These are phyloP conservation scores for Protomyces macrosporus DNA, from an alignment of 1,139 yeast species.

Conservation along the genomic window DNA sequence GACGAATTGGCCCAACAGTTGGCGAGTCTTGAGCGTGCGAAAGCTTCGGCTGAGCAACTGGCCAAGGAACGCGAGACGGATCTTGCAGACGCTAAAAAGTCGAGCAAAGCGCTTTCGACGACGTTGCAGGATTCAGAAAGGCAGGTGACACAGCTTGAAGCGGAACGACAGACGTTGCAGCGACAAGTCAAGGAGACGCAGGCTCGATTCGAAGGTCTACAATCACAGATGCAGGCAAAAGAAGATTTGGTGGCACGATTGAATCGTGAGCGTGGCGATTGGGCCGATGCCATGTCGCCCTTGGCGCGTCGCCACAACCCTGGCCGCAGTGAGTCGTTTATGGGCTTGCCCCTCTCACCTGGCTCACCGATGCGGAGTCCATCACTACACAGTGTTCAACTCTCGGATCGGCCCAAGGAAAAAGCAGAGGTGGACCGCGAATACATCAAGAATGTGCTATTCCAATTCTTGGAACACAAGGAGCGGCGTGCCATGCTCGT, in stretches of 20 bases:
- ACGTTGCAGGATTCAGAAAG: constrained; percentile 34
- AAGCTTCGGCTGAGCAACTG: constrained; percentile 37
- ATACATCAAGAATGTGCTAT: constrained; percentile 76
- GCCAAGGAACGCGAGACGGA: constrained; percentile 34
- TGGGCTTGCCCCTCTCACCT: neutral
- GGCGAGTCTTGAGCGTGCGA: constrained; percentile 30
- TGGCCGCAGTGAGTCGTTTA: neutral
- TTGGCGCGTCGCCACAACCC: neutral
- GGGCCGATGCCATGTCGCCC: neutral
- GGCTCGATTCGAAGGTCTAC: constrained; percentile 41
- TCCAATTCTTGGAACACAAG: constrained; percentile 83
- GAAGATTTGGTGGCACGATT: constrained; percentile 1
- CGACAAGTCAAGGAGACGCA: constrained; percentile 39
- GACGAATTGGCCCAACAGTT: constrained; percentile 31
- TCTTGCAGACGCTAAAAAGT: constrained; percentile 28
- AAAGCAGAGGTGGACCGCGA: constrained; percentile 24
- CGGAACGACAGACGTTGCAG: constrained; percentile 37
- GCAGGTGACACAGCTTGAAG: constrained; percentile 36
- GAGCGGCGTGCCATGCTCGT: constrained; percentile 82
- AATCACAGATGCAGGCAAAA: constrained; percentile 41
- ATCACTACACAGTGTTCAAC: constrained; percentile 2
- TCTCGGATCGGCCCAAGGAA: constrained; percentile 10
- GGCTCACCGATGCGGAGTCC: constrained; percentile 12
- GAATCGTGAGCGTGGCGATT: neutral
- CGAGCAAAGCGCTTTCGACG: constrained; percentile 31